Evolutionary conservation across 1,284 basidiomycete species (phyloP).

Genomic region (Afroboletus lepidellus): DNA sequence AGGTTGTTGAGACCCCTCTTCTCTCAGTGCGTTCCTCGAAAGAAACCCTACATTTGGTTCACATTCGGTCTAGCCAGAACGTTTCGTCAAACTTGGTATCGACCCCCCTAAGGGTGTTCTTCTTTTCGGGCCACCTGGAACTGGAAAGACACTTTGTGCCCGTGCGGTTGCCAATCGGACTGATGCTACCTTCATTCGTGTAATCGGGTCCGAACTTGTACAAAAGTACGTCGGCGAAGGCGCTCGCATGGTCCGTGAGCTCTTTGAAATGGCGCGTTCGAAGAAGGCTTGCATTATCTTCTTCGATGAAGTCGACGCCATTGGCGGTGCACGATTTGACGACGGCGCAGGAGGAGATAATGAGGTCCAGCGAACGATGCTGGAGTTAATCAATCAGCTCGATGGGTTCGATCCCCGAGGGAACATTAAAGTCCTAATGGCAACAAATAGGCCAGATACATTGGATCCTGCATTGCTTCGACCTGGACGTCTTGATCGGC

Average conservation of each 20-base stretch:
- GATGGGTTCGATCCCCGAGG: constrained; percentile 98
- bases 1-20: constrained; percentile 98
- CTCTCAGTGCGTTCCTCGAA: constrained; percentile 67
- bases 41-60: constrained; percentile 11
- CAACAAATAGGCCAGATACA: constrained; percentile 98
- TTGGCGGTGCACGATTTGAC: constrained; percentile 98
- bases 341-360: constrained; percentile 99
- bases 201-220: constrained; percentile 97
- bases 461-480: constrained; percentile 95
- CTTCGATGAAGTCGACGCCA: constrained; percentile 98
- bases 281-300: constrained; percentile 99
- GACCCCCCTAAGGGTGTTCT: constrained; percentile 99
- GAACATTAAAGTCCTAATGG: constrained; percentile 99
- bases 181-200: constrained; percentile 98
- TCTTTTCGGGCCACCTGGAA: constrained; percentile 95
- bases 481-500: constrained; percentile 93
- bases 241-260: constrained; percentile 96
- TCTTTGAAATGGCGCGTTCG: constrained; percentile 98
- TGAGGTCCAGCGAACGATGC: constrained; percentile 99
- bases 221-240: constrained; percentile 99
- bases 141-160: constrained; percentile 98
- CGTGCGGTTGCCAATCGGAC: constrained; percentile 98
- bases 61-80: constrained; percentile 73
- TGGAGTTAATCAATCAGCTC: constrained; percentile 98
- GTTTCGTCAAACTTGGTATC: constrained; percentile 97